These are phyloP conservation scores for Entrophospora sp. DNA, from an alignment of 192 early-diverging fungal species.

Conservation along the genomic window DNA sequence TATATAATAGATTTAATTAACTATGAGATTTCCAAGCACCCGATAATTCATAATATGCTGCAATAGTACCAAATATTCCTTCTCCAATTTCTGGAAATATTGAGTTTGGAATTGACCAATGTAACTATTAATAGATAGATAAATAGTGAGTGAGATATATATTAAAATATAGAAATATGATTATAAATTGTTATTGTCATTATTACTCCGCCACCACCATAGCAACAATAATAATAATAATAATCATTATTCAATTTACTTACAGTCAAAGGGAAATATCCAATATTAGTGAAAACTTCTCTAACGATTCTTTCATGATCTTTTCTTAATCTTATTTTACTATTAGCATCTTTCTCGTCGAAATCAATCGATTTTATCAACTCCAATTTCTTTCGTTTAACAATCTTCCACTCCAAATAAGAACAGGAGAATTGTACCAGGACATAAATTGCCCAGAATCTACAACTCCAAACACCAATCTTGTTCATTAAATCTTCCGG, in stretches of 20 bases:
- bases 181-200: neutral
- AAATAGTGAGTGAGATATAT: neutral
- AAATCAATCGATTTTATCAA: constrained; percentile 57
- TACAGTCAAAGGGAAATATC: constrained; percentile 82
- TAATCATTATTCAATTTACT: neutral
- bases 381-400: constrained; percentile 37
- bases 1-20: too few relatives aligned
- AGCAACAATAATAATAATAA: neutral
- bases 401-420: constrained; percentile 52
- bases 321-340: constrained; percentile 55
- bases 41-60: constrained; percentile 74
- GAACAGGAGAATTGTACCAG: constrained; percentile 82
- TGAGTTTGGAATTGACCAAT: constrained; percentile 84
- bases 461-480: constrained; percentile 87
- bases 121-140: constrained; percentile 37
- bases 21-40: constrained; percentile 68
- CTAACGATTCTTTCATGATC: constrained; percentile 55
- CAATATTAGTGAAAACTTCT: constrained; percentile 79
- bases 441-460: constrained; percentile 95
- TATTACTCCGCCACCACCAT: too few relatives aligned
- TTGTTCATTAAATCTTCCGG: constrained; percentile 61
- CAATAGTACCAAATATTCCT: constrained; percentile 89
- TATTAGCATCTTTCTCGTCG: constrained; percentile 28
- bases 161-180: neutral
- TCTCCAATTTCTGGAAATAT: constrained; percentile 89